Conservation (phyloP, 495 filamentous ascomycete species). For the Aspergillus sparsus region DNA sequence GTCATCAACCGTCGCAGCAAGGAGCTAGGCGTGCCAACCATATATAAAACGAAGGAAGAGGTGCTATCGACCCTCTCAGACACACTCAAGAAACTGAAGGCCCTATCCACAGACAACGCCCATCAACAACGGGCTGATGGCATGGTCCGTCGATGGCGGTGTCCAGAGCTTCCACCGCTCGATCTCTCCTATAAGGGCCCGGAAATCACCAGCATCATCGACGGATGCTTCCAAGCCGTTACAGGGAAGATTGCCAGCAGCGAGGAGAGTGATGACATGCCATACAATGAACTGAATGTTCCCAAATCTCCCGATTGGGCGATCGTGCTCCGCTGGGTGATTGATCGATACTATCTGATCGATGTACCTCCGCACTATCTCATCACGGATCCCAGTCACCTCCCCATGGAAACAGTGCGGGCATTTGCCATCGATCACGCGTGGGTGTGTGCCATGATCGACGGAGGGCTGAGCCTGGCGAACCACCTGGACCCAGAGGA, state of each 20-base stretch:
- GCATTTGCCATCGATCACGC: constrained; percentile 49
- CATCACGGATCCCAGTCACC: constrained; percentile 38
- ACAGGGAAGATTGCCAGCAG: neutral
- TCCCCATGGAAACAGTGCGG: constrained; percentile 44
- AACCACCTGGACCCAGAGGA: constrained; percentile 35
- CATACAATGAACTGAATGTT: constrained; percentile 37
- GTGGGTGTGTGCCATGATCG: constrained; percentile 49
- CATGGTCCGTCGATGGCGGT: constrained; percentile 5
- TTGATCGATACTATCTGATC: constrained; percentile 37
- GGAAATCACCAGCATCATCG: neutral
- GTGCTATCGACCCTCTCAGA: neutral
- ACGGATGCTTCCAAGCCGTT: neutral
- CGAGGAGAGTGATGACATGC: neutral
- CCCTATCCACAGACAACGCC: neutral
- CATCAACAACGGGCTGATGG: neutral
- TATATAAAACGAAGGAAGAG: constrained; percentile 6
- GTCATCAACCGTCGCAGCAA: neutral
- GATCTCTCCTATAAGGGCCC: constrained; percentile 7
- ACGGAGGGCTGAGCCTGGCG: constrained; percentile 47
- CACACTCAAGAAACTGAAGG: neutral
- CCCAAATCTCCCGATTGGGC: constrained; percentile 35
- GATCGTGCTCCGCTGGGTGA: constrained; percentile 37
- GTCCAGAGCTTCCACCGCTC: neutral
- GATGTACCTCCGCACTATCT: constrained; percentile 44
- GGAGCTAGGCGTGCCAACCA: neutral